Conservation (phyloP, 306 rosid species). For the Canavalia gladiata region DNA sequence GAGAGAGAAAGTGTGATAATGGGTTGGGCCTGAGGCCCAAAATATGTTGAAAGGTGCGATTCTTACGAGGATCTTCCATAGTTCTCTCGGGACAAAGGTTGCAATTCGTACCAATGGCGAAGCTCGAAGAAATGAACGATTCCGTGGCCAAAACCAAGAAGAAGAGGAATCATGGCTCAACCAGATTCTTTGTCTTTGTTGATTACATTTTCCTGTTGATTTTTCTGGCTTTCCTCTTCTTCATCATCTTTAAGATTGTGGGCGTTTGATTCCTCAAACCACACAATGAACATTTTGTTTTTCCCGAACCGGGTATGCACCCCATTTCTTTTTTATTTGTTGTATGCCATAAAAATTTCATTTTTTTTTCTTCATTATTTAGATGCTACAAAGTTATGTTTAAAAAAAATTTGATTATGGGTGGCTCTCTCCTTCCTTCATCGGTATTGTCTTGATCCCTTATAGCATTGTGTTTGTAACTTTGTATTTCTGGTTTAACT, state of each 20-base stretch:
- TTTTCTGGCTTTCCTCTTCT: constrained; percentile 66
- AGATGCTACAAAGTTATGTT: constrained; percentile 20
- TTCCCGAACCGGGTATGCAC: constrained; percentile 46
- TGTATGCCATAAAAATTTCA: not conserved
- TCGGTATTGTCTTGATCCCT: not conserved
- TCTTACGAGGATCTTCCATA: not conserved
- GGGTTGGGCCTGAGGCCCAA: constrained; percentile 20
- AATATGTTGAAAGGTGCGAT: not conserved
- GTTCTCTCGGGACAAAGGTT: not conserved
- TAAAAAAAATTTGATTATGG: not conserved
- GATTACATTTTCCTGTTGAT: constrained; percentile 76
- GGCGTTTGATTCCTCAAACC: constrained; percentile 53
- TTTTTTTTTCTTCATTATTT: not conserved
- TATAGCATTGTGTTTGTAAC: constrained; percentile 4
- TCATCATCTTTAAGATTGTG: constrained; percentile 67
- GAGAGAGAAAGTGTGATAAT: not conserved
- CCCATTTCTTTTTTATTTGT: not conserved
- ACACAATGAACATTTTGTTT: not conserved
- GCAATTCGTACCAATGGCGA: constrained; percentile 61
- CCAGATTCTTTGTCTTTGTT: constrained; percentile 69
- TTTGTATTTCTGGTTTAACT: not conserved
- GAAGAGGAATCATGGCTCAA: constrained; percentile 70
- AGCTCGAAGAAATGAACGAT: constrained; percentile 58
- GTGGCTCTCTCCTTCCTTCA: constrained; percentile 5
- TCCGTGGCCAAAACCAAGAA: constrained; percentile 47